Percentiles rank a stretch among this genome's conserved stretches.
Evolutionary conservation across 768 basidiomycete genomes (phyloP).

Genomic region (Chalciporus chontae): DNA sequence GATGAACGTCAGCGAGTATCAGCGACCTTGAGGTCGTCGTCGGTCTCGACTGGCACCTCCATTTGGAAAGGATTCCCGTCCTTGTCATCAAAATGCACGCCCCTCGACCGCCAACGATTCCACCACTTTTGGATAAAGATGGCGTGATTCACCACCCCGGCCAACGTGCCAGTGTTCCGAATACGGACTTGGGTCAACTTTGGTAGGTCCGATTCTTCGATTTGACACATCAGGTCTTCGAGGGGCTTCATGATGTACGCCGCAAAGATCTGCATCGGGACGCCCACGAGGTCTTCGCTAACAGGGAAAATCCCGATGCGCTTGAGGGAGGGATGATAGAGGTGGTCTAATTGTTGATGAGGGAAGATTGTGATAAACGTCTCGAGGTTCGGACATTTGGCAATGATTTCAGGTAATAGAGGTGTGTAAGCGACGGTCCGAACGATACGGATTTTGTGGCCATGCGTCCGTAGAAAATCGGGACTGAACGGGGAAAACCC

Average conservation of each 20-base stretch:
- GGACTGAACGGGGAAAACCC: slow-evolving; percentile 40
- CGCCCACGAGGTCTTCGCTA: slow-evolving; percentile 34
- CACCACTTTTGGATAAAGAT: slow-evolving; percentile 29
- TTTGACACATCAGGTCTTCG: slow-evolving; percentile 35
- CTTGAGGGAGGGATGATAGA: slow-evolving; percentile 36
- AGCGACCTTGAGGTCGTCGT: neutral
- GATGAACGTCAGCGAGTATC: neutral
- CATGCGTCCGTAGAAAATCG: slow-evolving; percentile 40
- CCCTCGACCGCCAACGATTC: slow-evolving; percentile 24
- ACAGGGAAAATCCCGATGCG: slow-evolving; percentile 45
- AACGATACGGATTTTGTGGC: slow-evolving; percentile 39
- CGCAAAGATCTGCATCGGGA: slow-evolving; percentile 36
- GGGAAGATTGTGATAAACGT: slow-evolving; percentile 38
- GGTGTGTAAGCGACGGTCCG: slow-evolving; percentile 34
- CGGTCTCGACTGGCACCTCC: neutral
- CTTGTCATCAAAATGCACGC: slow-evolving; percentile 32
- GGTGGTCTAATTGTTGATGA: slow-evolving; percentile 33
- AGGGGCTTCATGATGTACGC: slow-evolving; percentile 41
- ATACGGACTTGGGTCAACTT: slow-evolving; percentile 36
- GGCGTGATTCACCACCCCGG: slow-evolving; percentile 26
- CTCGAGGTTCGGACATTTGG: slow-evolving; percentile 39
- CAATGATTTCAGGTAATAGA: slow-evolving; percentile 36
- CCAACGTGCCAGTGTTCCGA: slow-evolving; percentile 39
- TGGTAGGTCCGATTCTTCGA: slow-evolving; percentile 36
- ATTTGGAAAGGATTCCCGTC: slow-evolving; percentile 23